Percentiles rank a stretch among this genome's conserved stretches.
Evolutionary conservation across 208 protist species (phyloP).

Genomic region (Phytomonas francai): DNA sequence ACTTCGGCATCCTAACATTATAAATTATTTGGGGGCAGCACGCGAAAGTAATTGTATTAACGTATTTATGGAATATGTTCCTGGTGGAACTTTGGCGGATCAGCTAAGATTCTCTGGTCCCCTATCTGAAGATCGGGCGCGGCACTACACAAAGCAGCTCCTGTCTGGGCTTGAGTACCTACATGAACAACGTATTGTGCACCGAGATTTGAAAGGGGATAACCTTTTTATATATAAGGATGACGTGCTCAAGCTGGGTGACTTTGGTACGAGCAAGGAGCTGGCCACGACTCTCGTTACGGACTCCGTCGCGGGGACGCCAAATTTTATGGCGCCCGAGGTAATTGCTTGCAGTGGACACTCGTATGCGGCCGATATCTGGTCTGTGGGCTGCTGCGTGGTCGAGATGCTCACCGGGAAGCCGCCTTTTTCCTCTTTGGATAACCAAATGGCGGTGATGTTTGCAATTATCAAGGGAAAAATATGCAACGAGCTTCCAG

Average conservation of each 20-base stretch:
- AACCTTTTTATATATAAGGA: slow-evolving; percentile 85
- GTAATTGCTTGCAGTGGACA: slow-evolving; percentile 87
- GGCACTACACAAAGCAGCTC: slow-evolving; percentile 77
- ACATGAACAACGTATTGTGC: slow-evolving; percentile 77
- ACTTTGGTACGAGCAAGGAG: slow-evolving; percentile 88
- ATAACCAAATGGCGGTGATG: slow-evolving; percentile 89
- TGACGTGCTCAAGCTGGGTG: slow-evolving; percentile 74
- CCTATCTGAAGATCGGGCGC: slow-evolving; percentile 57
- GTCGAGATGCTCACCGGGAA: slow-evolving; percentile 87
- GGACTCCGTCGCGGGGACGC: slow-evolving; percentile 83
- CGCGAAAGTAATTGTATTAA: slow-evolving; percentile 66
- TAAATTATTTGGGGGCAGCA: slow-evolving; percentile 78
- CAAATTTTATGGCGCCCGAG: slow-evolving; percentile 93
- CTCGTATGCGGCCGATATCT: slow-evolving; percentile 85
- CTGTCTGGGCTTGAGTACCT: slow-evolving; percentile 84
- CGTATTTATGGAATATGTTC: slow-evolving; percentile 91
- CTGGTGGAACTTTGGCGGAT: slow-evolving; percentile 73
- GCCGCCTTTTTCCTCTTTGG: slow-evolving; percentile 74
- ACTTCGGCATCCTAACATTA: slow-evolving; percentile 86
- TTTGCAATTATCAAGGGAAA: slow-evolving; percentile 82
- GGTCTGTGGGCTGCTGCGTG: slow-evolving; percentile 89
- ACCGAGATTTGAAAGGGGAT: slow-evolving; percentile 90
- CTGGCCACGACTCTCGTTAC: slow-evolving; percentile 75
- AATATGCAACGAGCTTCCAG: slow-evolving; percentile 62
- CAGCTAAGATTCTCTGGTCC: slow-evolving; percentile 46